These are phyloP conservation scores for Mucor piriformis DNA, from an alignment of 371 early-diverging fungal genomes.

Conservation along the genomic window DNA sequence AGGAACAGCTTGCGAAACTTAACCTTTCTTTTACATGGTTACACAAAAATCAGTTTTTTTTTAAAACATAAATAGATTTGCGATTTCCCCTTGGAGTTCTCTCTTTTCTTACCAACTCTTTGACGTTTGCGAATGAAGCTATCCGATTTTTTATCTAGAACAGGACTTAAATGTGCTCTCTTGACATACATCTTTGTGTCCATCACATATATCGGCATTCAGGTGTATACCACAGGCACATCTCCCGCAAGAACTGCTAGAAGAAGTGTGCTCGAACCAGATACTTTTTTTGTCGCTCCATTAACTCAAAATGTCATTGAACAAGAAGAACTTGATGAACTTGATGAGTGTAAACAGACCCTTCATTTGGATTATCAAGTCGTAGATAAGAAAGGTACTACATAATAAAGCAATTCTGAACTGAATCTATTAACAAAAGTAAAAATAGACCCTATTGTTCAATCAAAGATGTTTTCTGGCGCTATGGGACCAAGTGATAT, in stretches of 20 bases:
- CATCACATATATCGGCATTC: constrained; percentile 19
- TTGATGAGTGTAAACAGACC: background rate
- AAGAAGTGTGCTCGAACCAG: constrained; percentile 2
- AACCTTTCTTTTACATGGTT: background rate
- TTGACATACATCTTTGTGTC: constrained; percentile 27
- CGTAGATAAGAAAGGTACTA: background rate
- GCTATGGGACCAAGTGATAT: constrained; percentile 58
- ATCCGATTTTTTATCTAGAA: constrained; percentile 7
- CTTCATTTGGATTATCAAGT: background rate
- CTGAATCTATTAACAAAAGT: background rate
- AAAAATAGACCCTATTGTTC: constrained; percentile 37
- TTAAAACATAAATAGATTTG: background rate
- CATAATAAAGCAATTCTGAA: background rate
- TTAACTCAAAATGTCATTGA: constrained; percentile 10
- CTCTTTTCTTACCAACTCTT: background rate
- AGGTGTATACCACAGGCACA: constrained; percentile 16
- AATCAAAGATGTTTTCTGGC: constrained; percentile 54
- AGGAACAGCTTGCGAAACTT: background rate
- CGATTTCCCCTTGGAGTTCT: background rate
- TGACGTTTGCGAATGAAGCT: background rate
- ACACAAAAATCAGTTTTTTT: background rate
- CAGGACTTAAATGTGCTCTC: constrained; percentile 21
- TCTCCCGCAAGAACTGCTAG: constrained; percentile 8
- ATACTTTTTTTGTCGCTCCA: constrained; percentile 8
- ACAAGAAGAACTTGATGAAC: constrained; percentile 15